Base-by-base conservation (phyloP, 176 grass and related monocot species). In the Cenchrus purpureus region DNA sequence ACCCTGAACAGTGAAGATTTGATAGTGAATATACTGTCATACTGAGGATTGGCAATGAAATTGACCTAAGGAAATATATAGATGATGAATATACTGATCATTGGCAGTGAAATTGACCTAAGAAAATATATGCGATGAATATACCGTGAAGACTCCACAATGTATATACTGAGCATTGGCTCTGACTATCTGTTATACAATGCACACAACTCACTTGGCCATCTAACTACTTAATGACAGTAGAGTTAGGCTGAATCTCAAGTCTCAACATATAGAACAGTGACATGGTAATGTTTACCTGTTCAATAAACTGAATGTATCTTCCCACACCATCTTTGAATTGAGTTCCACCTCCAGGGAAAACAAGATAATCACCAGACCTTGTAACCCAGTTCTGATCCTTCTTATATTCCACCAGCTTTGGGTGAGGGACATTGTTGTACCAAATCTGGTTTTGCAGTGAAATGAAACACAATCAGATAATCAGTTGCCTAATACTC, bases 341-440 rank as follows among this genome's bases (percentile, higher is more conserved):
- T 55, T 98, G 97, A 77, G 97, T 98, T 82, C 97, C 97, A 61
- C 91, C 91, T 67, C 93, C 93, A 8, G 93, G 97, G 70, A 98
- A 98, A 83, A 95, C 74, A 85, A 98, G 88, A 86, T 92, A 94
- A 83, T 98, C 91, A 45, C 75, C 91, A 12, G 93, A 98, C 15
- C 31, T 91, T 42, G 69, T 87, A 32, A 98, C 93, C 91, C 93
- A 95, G 45, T 95, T 95, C 78, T 98, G 97, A 77, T 95, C 93
- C 75, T 95, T 98, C 73, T 95, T 98, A 65, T 94, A 98, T 70
- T 98, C 90, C 64, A 91, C 90, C 43, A 98, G 82, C 82, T 98
- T 98, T 12, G 97, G 84, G 57, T 98, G 97, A 84, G 97, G 93
- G 66, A 95, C 97, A 63, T 98, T 98, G 54, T 91, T 82, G 81